Conservation (phyloP, 2,329 filamentous ascomycete genomes). For the Colletotrichum kahawae region DNA sequence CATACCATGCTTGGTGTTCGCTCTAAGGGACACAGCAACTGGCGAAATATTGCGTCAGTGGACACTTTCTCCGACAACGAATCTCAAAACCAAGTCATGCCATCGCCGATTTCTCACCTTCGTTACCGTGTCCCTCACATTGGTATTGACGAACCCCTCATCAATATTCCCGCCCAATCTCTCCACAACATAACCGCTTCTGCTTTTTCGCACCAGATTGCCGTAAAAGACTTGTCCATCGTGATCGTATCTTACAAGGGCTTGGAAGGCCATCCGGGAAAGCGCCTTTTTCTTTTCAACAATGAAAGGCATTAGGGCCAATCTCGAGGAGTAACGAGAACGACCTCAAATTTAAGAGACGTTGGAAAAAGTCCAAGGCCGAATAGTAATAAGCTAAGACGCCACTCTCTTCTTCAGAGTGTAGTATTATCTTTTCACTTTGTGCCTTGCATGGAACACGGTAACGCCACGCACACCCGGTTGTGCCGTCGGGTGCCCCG, state of each 20-base stretch:
- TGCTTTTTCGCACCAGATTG: background rate
- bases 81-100: background rate
- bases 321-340: background rate
- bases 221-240: background rate
- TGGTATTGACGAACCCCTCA: background rate
- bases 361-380: background rate
- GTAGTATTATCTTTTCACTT: background rate
- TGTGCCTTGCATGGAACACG: background rate
- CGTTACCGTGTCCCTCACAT: background rate
- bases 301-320: conserved; percentile 1
- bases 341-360: background rate
- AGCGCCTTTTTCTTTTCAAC: background rate
- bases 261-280: background rate
- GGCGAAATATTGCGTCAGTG: background rate
- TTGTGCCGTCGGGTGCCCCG: background rate
- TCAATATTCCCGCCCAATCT: background rate
- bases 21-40: conserved; percentile 19
- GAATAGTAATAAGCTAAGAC: background rate
- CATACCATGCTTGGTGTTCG: conserved; percentile 26
- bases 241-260: background rate
- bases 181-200: background rate
- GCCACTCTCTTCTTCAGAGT: background rate
- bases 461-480: background rate
- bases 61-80: background rate
- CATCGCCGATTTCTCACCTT: background rate